These are phyloP conservation scores for Emergomyces africanus DNA, from an alignment of 2,329 filamentous ascomycete species.

Conservation along the genomic window DNA sequence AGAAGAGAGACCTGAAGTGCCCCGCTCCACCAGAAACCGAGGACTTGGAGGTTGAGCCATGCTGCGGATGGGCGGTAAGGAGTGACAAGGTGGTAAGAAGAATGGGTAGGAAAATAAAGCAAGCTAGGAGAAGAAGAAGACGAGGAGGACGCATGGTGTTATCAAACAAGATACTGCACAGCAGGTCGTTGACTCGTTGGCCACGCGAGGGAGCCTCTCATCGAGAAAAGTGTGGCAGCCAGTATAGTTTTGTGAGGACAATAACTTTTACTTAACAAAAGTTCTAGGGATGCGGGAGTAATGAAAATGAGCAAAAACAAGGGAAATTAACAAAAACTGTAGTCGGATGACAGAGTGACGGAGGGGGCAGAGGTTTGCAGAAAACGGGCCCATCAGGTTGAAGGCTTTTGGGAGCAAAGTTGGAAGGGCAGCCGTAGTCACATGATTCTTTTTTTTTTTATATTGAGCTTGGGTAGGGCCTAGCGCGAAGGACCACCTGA, in stretches of 20 bases:
- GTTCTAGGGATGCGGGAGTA: neutral
- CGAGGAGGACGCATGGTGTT: conserved; percentile 35
- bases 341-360: too few species aligned
- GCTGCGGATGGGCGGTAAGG: conserved; percentile 27
- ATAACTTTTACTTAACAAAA: neutral
- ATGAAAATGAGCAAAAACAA: neutral
- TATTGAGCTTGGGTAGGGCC: too few species aligned
- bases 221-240: conserved; percentile 18
- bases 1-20: conserved; percentile 48
- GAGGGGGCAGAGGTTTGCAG: too few species aligned
- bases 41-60: conserved; percentile 24
- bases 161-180: conserved; percentile 19
- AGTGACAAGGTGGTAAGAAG: conserved; percentile 36
- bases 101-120: conserved; percentile 36
- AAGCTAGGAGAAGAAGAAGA: conserved; percentile 33
- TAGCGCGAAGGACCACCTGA: too few species aligned
- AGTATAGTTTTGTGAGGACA: conserved; percentile 7
- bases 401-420: too few species aligned
- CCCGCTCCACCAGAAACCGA: conserved; percentile 27
- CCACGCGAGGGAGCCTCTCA: conserved; percentile 19
- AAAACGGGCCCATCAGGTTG: too few species aligned
- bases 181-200: conserved; percentile 19
- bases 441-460: too few species aligned
- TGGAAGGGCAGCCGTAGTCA: too few species aligned
- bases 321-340: neutral